Base-by-base conservation (phyloP, 176 grass and related monocot genomes). In the Carex pumila region DNA sequence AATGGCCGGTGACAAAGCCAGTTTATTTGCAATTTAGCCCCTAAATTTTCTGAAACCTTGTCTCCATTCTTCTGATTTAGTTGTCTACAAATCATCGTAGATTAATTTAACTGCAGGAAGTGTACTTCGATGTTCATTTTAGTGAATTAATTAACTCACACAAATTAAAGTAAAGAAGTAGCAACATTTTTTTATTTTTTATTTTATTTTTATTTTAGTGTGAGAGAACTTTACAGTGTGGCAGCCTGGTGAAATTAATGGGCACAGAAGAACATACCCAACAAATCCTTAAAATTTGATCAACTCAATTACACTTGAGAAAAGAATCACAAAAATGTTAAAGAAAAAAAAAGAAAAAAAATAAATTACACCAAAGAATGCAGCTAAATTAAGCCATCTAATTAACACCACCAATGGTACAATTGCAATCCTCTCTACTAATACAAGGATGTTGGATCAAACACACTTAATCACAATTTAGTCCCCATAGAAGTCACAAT, bases 301-400 rank as follows among this genome's bases (percentile, higher is more conserved):
- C 45, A 83, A 83, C 58, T 83, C 62, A 83, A 83, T 83, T 83
- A 83, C 81, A 83, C 81, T 83, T 83, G 39, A 83, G 81, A 83
- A 83, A 83, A 83, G 39, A 83, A 83, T 83, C 81, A 83, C 62
- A 83, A 83, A 69, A 66, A 83, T 66, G 22, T 66, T 66, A 65
- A 66, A 69, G 18, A 83, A 34, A 65, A 18, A 56, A 64, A 12
- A 50, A 15, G 31, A 83, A 68, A 66, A 83, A 52, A 83, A 66
- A n/a, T 83, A 83, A 83, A 83, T 83, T 83, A 83, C 81, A 83
- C 81, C 62, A 69, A 83, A 68, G 61, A 83, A 83, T 69, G 73
- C 73, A 57, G 73, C 73, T 45, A 45, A 21, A 71, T 71, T 71
- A 71, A 71, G 68, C 68, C 68, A 71, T 71, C 68, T 81, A 39